Base-by-base conservation (phyloP, 192 early-diverging fungal genomes). In the Globomyces pollinis-pini region DNA sequence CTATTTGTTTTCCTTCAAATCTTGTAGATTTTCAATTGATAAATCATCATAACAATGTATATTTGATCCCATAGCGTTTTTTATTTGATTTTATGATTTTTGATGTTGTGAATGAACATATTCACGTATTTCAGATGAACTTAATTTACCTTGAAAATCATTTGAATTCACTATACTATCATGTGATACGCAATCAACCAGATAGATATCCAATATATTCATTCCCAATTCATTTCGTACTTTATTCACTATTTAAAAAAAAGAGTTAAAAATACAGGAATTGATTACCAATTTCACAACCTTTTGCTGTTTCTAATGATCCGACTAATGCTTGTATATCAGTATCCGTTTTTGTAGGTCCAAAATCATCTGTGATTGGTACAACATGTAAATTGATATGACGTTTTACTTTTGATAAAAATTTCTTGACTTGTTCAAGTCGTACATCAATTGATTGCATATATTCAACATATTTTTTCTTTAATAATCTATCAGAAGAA, bases 341-440 rank as follows among this genome's bases (percentile, higher is more conserved):
- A 0, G 80, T 51, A 31, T 91, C 89, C 0, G 75, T 79, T 2
- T 79, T 73, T 0, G 91, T 93, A 0, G 96, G 96, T 0, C 96
- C 96, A 64, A 81, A 91, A 1, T 79, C 82, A 68, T 98, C 93
- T 21, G 66, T 63, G 26, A 98, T 85, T 0, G 87, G 86, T 7
- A 79, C 84, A 35, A 84, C 74, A 31, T 82, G 64, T 44, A 72
- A 77, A 16, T 56, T 28, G 1, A 90, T 38, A 38, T 50, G 67
- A 7, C 68, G 70, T 38, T 75, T 67, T 34, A 88, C 63, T 32
- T 38, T 50, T 0, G 59, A 38, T 23, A 94, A 65, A 49, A 91
- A 96, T 32, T 63, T 16, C 15, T 70, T 16, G 3, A 90, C 89
- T 26, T 65, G 64, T 16, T 71, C 36, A 31, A 88, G 66, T 3